These are phyloP conservation scores for Gynostemma pentaphyllum DNA, from an alignment of 306 rosid genomes.

Conservation along the genomic window DNA sequence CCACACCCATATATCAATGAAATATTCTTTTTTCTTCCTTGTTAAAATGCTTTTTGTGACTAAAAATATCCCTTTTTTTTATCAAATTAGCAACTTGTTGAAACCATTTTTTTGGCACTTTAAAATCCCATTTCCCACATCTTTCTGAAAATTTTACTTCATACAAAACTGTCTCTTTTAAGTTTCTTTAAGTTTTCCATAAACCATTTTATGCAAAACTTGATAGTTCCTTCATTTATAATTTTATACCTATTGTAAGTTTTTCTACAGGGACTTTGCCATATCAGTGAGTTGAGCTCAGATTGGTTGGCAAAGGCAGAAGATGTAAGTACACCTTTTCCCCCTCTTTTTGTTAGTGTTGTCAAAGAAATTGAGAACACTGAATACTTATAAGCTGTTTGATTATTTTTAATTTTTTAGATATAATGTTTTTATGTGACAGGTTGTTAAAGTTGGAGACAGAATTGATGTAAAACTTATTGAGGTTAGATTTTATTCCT, in stretches of 20 bases:
- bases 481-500: slow-evolving; percentile 46
- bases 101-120: neutral
- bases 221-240: neutral
- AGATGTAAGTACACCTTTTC: slow-evolving; percentile 44
- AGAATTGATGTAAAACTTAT: slow-evolving; percentile 81
- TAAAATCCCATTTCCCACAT: neutral
- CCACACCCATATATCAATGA: neutral
- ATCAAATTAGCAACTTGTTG: neutral
- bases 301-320: slow-evolving; percentile 91
- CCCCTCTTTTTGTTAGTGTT: neutral
- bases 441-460: slow-evolving; percentile 88
- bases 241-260: slow-evolving; percentile 15
- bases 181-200: neutral
- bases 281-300: slow-evolving; percentile 85
- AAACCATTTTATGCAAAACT: neutral
- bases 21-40: too few species aligned
- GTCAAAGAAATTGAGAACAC: neutral
- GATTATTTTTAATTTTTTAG: neutral
- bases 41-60: too few species aligned
- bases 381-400: neutral
- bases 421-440: slow-evolving; percentile 19
- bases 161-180: neutral
- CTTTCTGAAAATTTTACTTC: neutral
- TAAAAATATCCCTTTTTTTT: neutral
- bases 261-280: slow-evolving; percentile 84